Base-by-base conservation (phyloP, 768 basidiomycete species). In the Leccinum disarticulatum region DNA sequence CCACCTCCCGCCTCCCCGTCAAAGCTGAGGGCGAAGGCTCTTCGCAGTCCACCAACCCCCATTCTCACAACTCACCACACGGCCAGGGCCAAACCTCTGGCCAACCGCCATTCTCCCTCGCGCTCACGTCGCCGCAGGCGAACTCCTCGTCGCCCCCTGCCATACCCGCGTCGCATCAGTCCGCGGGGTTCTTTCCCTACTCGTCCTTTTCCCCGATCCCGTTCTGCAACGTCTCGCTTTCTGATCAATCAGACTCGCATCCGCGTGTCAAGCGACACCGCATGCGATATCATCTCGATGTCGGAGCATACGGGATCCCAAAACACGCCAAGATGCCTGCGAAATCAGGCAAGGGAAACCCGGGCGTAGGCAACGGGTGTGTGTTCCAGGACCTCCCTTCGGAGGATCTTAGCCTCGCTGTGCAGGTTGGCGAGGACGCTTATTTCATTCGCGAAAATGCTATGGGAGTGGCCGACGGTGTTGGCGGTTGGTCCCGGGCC, bases 391-490 rank as follows among this genome's bases (percentile, higher is more conserved):
- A 77, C 17, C 53, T 49, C 13, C 71, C 76, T 11, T 48, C 70
- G 3, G 72, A 76, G 27, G 73, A 71, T 6, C 74, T 79, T 48
- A 71, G 71, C 36, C 79, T 88, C 13, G 81, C 90, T 0, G 86
- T 89, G 0, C 89, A 92, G 68, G 87, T 97, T 11, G 95, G 95
- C 43, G 95, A 98, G 72, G 95, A 98, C 68, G 91, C 94, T 5
- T 96, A 94, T 68, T 93, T 93, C 62, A 75, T 92, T 6, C 77
- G 84, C 6, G 83, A 87, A 58, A 90, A 94, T 68, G 91, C 93
- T 6, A 87, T 98, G 80, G 95, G 95, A 17, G 88, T 98, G 9
- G 93, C 95, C 4, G 95, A 98, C 70, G 95, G 95, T 31, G 95
- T 98, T 1, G 95, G 95, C 0, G 95, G 95, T 0, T 97, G 94